Base-by-base conservation (phyloP, 805 yeast genomes). In the Hanseniaspora taiwanica region DNA sequence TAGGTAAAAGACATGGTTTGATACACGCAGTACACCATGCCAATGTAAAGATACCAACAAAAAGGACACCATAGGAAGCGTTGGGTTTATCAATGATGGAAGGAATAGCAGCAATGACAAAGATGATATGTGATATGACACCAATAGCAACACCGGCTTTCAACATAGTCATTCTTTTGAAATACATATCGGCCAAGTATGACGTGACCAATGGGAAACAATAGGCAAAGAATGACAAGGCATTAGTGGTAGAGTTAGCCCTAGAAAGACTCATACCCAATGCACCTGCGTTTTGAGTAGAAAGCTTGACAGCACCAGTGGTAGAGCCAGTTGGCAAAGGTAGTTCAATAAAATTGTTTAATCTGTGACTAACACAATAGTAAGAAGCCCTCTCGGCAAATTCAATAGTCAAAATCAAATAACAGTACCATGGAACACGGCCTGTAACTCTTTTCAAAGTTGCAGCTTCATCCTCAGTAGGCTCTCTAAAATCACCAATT, bases 11-110 rank as follows among this genome's bases (percentile, higher is more conserved):
- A 51, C 81, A 81, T 32, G 86, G 68, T 57, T 82, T 82, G 55
- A 82, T 82, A 49, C 85, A 79, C 53, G 91, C 91, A 24, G 91
- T 78, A 32, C 85, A 89, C 31, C 79, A 49, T 48, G 89, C 89
- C 50, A 82, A 72, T 40, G 75, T 54, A 43, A 64, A 45, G 38
- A 64, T 59, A 21, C 65, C 46, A 14, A 55, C 53, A 40, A 63
- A 52, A 16, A 75, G 73, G 33, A 89, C 87, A 46, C 77, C 85
- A 40, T 75, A 56, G 23, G 82, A 74, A 21, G 75, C 71, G 18
- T 64, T 63, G 35, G 59, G 59, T 20, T 58, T 56, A 27, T 72
- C 63, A 33, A 78, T 66, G 14, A 69, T 63, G 19, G 58, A 42
- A 20, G 86, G 87, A 40, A 81, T 59, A 6, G 87, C 76, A 23